Evolutionary conservation across 371 early-diverging fungal species (phyloP).

Genomic region (Mortierella sp.): DNA sequence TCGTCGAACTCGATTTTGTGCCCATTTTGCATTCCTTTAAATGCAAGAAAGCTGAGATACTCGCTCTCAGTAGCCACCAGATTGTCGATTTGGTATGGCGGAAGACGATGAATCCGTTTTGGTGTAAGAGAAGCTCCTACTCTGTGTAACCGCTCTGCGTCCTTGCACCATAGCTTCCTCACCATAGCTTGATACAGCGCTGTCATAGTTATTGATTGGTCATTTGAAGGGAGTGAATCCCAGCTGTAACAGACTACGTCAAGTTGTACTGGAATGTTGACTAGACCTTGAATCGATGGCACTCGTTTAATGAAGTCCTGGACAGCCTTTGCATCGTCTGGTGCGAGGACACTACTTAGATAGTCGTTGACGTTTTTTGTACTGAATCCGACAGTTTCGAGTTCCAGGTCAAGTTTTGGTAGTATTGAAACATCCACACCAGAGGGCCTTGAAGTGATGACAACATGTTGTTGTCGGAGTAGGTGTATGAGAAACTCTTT

Average conservation of each 20-base stretch:
- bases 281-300: constrained; percentile 20
- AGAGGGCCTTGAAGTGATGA: constrained; percentile 33
- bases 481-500: neutral
- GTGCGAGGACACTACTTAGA: constrained; percentile 1
- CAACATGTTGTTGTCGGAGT: constrained; percentile 7
- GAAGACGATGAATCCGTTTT: neutral
- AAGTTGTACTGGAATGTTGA: constrained; percentile 31
- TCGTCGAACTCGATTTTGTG: neutral
- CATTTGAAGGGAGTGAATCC: constrained; percentile 12
- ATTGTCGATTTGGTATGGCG: neutral
- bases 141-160: neutral
- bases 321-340: constrained; percentile 9
- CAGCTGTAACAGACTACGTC: constrained; percentile 29
- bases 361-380: constrained; percentile 22
- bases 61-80: neutral
- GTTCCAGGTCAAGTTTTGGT: constrained; percentile 20
- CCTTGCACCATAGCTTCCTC: constrained; percentile 27
- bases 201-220: constrained; percentile 8
- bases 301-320: constrained; percentile 22
- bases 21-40: neutral
- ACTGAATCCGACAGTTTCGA: constrained; percentile 33
- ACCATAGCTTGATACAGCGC: constrained; percentile 18
- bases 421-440: constrained; percentile 17
- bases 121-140: too few species aligned
- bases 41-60: neutral